Conservation (phyloP, 139 green algal genomes). For the Deuterostichococcus epilithicus region DNA sequence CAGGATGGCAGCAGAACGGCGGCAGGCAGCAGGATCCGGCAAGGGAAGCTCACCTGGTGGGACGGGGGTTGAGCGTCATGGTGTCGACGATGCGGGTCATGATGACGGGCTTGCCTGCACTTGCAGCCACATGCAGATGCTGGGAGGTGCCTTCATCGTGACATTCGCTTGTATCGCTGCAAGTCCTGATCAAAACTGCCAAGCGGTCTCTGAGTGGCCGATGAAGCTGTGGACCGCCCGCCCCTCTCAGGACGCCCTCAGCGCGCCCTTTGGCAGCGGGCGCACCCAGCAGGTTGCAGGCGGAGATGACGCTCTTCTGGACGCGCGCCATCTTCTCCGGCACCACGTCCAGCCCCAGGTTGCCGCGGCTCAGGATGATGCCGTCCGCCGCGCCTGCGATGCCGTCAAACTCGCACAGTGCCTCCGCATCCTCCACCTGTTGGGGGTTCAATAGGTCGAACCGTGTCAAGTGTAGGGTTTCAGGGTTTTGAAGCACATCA, state of each 20-base stretch:
- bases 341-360: constrained; percentile 79
- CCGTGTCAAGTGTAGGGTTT: too few relatives aligned
- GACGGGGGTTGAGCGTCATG: constrained; percentile 58
- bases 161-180: too few relatives aligned
- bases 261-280: constrained; percentile 13
- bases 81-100: constrained; percentile 89
- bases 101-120: constrained; percentile 73
- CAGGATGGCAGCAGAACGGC: not conserved
- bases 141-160: too few relatives aligned
- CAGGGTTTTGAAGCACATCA: too few relatives aligned
- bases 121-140: too few relatives aligned
- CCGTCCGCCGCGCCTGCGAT: constrained; percentile 67
- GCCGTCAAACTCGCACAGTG: constrained; percentile 47
- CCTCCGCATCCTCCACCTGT: constrained; percentile 37
- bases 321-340: constrained; percentile 66
- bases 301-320: constrained; percentile 41
- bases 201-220: too few relatives aligned
- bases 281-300: constrained; percentile 74
- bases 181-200: too few relatives aligned
- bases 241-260: constrained; percentile 12
- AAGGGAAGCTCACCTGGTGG: constrained; percentile 16
- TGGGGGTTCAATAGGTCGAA: too few relatives aligned
- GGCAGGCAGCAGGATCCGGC: not conserved
- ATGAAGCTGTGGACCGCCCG: too few relatives aligned
- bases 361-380: constrained; percentile 76